Conservation (phyloP, 148 eudicot genomes). For the Pouteria glomerata region DNA sequence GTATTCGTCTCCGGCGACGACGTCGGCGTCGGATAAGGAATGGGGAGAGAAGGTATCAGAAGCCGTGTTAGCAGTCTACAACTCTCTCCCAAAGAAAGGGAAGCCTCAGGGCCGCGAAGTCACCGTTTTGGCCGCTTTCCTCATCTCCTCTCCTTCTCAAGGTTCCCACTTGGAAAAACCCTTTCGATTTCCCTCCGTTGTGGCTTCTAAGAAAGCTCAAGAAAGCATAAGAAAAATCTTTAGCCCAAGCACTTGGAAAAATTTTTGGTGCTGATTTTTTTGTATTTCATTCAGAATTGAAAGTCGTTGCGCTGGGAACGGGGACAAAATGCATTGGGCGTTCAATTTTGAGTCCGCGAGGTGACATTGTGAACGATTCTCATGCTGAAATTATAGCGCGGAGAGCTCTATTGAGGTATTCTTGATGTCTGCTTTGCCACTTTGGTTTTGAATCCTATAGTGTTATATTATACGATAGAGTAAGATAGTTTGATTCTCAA, state of each 20-base stretch:
- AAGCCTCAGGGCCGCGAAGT: conserved; percentile 89
- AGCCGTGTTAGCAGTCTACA: conserved; percentile 46
- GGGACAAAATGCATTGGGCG: conserved; percentile 88
- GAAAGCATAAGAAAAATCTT: not conserved
- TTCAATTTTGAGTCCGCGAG: conserved; percentile 53
- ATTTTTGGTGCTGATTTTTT: not conserved
- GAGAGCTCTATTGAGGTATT: conserved; percentile 69
- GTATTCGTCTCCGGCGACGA: not conserved
- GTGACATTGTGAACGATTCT: conserved; percentile 90
- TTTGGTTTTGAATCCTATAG: not conserved
- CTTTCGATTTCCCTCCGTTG: not conserved
- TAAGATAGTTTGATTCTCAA: too few species aligned
- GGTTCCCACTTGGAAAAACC: conserved; percentile 24
- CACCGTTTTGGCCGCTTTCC: conserved; percentile 78
- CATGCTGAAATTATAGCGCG: conserved; percentile 89
- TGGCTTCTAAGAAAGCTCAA: not conserved
- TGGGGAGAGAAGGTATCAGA: conserved; percentile 72
- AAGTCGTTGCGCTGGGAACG: conserved; percentile 81
- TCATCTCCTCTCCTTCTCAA: conserved; percentile 66
- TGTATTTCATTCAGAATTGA: conserved; percentile 43
- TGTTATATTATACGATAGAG: not conserved
- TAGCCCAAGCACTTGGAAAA: too few species aligned
- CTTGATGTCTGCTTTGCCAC: not conserved
- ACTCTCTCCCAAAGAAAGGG: conserved; percentile 83
- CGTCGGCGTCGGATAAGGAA: conserved; percentile 19